Base-by-base conservation (phyloP, 1,284 basidiomycete species). In the Moniliella sp. region DNA sequence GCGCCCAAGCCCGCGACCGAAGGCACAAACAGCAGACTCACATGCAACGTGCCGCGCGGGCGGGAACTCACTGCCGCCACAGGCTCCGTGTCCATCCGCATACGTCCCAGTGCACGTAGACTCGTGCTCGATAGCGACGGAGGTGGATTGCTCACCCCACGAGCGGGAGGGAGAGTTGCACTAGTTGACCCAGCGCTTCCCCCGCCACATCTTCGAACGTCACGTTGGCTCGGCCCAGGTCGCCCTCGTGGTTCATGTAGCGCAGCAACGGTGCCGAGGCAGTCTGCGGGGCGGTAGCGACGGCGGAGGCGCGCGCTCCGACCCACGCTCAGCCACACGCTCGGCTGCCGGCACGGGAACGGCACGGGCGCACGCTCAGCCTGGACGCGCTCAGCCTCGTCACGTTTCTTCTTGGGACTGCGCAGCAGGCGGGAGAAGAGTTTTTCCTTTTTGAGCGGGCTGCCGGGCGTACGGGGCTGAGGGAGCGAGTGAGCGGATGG, bases 131-230 rank as follows among this genome's bases (percentile, higher is more conserved):
- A 23, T n/a, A 23, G 21, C 21, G 21, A 23, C 7, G 21, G 21
- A 7, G 21, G 8, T 23, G 51, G 42, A 12, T 52, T 43, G 8
- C 36, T 32, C 16, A 51, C 48, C 15, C 45, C 48, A 37, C 34
- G 13, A 59, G 52, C 5, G 57, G 55, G 16, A 57, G 31, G 15
- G 56, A 52, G 10, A 59, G 31, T 15, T 45, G 42, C 27, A 45
- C 36, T 27, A 39, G 43, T 16, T 38, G 33, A 23, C 44, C 55
- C 16, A 39, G 42, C 30, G 52, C 56, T 16, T 49, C 33, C 25
- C 28, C 29, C 1, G 43, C 48, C 1, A 55, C 48, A 4, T 41
- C 39, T 11, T 48, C 48, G 30, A 59, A 54, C 19, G 45, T 30
- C 28, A 57, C 43, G 10, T 35, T 35, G 4, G 43, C 36, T n/a